Evolutionary conservation across 2,329 filamentous ascomycete genomes (phyloP).

Genomic region (Lanzia echinophila): DNA sequence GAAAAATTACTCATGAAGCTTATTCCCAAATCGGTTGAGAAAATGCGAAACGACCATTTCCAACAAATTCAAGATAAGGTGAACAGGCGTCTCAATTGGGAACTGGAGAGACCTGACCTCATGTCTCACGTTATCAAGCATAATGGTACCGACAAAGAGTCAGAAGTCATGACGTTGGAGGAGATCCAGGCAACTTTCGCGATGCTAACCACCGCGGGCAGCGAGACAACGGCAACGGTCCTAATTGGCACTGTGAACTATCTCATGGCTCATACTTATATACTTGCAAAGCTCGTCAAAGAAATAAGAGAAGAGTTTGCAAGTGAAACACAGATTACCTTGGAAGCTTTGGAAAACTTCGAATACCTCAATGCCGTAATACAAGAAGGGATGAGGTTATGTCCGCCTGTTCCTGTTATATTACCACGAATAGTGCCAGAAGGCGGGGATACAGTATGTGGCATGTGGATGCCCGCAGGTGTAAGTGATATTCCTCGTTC

Average conservation of each 20-base stretch:
- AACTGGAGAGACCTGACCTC: neutral
- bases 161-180: neutral
- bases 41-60: neutral
- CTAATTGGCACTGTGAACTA: neutral
- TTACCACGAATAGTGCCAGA: constrained; percentile 15
- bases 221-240: constrained; percentile 1
- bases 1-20: neutral
- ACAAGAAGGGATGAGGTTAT: constrained; percentile 38
- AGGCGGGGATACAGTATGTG: constrained; percentile 17
- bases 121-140: constrained; percentile 2
- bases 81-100: neutral
- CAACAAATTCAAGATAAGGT: neutral
- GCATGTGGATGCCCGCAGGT: neutral
- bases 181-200: neutral
- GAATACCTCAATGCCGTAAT: constrained; percentile 37
- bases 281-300: neutral
- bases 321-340: neutral
- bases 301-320: neutral
- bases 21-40: neutral
- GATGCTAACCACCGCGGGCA: neutral
- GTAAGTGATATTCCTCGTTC: neutral
- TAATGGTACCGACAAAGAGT: neutral
- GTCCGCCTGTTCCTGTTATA: constrained; percentile 25
- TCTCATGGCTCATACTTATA: neutral
- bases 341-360: constrained; percentile 17